Evolutionary conservation across 2,329 filamentous ascomycete genomes (phyloP).

Genomic region (Fusarium scirpi): DNA sequence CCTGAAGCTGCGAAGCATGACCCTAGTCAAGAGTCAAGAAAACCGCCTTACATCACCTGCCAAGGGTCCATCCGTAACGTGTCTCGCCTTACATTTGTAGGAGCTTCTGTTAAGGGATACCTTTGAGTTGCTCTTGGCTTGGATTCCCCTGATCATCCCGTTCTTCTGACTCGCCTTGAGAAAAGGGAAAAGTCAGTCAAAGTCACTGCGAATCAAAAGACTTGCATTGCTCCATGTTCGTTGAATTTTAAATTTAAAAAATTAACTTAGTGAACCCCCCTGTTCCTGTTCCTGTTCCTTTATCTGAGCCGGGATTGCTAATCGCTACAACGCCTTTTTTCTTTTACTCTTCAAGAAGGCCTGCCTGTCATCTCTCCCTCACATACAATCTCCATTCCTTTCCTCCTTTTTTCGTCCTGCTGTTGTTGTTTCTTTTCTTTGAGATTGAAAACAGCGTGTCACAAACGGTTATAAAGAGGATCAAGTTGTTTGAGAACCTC

Average conservation of each 20-base stretch:
- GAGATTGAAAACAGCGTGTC: conserved; percentile 9
- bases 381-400: conserved; percentile 20
- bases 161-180: conserved; percentile 28
- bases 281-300: conserved; percentile 2
- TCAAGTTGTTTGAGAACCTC: not conserved
- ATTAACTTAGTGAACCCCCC: conserved; percentile 1
- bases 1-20: conserved; percentile 11
- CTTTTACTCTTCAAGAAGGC: conserved; percentile 9
- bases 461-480: not conserved
- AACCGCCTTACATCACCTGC: conserved; percentile 29
- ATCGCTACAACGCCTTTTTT: conserved; percentile 33
- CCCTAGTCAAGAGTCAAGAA: conserved; percentile 1
- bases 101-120: conserved; percentile 17
- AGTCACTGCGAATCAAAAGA: not conserved
- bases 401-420: conserved; percentile 2
- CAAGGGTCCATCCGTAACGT: conserved; percentile 22
- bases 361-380: conserved; percentile 13
- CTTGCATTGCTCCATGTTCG: not conserved
- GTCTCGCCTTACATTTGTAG: not conserved
- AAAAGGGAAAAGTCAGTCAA: not conserved
- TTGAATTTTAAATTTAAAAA: not conserved
- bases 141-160: conserved; percentile 36
- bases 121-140: not conserved
- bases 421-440: conserved; percentile 5
- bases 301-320: conserved; percentile 40